phyloP scores from a whole-genome alignment of 805 yeast species.

The Metschnikowia sp. region DNA sequence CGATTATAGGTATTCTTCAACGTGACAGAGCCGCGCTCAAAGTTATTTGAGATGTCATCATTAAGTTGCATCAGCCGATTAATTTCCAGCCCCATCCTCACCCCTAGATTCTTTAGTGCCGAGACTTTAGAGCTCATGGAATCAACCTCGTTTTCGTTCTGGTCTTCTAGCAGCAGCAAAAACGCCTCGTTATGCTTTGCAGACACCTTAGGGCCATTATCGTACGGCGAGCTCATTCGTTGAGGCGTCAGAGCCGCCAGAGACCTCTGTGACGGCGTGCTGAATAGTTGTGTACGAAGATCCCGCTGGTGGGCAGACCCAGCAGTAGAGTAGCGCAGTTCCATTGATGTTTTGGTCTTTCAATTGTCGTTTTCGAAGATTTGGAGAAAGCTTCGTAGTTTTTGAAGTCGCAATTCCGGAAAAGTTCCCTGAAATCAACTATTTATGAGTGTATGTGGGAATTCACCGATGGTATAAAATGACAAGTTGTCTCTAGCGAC shows the following conservation, averaged over 20 bases:
- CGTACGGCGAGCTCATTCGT: slow-evolving; percentile 40
- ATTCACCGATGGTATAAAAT: no score
- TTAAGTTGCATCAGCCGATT: slow-evolving; percentile 38
- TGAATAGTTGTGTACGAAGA: slow-evolving; percentile 39
- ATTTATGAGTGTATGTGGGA: no score
- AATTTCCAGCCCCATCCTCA: slow-evolving; percentile 43
- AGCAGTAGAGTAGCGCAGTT: slow-evolving; percentile 17
- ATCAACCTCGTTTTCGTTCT: slow-evolving; percentile 41
- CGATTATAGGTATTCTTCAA: slow-evolving; percentile 41
- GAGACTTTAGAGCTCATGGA: slow-evolving; percentile 40
- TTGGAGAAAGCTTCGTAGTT: background rate
- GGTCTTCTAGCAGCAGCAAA: slow-evolving; percentile 42
- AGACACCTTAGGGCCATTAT: slow-evolving; percentile 22
- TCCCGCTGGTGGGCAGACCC: slow-evolving; percentile 40
- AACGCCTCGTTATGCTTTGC: slow-evolving; percentile 42
- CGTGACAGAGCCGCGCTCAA: slow-evolving; percentile 38
- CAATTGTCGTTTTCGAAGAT: background rate
- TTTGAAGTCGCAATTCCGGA: background rate
- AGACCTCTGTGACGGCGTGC: slow-evolving; percentile 2
- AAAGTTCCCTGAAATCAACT: background rate
- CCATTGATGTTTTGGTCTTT: slow-evolving; percentile 7
- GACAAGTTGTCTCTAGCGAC: no score
- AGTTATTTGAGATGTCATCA: slow-evolving; percentile 38
- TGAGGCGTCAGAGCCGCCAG: slow-evolving; percentile 16
- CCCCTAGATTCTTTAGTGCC: slow-evolving; percentile 39